Evolutionary conservation across 23 red algal species (phyloP).

Genomic region (Agarophyton chilense): DNA sequence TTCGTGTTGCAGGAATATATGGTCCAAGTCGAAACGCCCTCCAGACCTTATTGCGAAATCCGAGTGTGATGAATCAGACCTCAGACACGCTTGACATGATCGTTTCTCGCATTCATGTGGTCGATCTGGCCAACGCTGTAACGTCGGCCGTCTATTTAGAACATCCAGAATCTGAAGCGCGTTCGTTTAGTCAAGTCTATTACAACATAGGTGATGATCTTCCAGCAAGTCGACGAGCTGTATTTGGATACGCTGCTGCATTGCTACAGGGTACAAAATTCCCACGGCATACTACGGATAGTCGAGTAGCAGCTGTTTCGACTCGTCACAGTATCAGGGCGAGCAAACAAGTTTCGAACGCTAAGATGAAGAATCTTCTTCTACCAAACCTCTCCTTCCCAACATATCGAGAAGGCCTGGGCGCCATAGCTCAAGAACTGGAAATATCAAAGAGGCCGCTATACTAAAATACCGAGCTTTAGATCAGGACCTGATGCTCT

Average conservation of each 20-base stretch:
- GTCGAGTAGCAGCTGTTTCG: not conserved
- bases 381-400: conserved; percentile 9
- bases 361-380: conserved; percentile 51
- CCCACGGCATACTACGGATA: not conserved
- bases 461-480: not conserved
- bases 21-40: conserved; percentile 40
- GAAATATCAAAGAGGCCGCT: not conserved
- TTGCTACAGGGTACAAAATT: not conserved
- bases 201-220: conserved; percentile 61
- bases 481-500: not conserved
- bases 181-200: not conserved
- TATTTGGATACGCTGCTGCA: conserved; percentile 20
- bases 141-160: conserved; percentile 3
- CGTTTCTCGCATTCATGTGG: conserved; percentile 45
- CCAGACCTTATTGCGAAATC: conserved; percentile 15
- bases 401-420: conserved; percentile 43
- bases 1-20: conserved; percentile 62
- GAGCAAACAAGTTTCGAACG: conserved; percentile 56
- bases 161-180: not conserved
- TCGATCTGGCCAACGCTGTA: conserved; percentile 28
- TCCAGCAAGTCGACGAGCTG: conserved; percentile 15
- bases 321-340: not conserved
- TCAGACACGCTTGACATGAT: not conserved
- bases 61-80: not conserved
- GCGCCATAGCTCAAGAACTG: conserved; percentile 1